phyloP scores from a whole-genome alignment of 164 flowering plant genomes.

The Umbellularia californica region DNA sequence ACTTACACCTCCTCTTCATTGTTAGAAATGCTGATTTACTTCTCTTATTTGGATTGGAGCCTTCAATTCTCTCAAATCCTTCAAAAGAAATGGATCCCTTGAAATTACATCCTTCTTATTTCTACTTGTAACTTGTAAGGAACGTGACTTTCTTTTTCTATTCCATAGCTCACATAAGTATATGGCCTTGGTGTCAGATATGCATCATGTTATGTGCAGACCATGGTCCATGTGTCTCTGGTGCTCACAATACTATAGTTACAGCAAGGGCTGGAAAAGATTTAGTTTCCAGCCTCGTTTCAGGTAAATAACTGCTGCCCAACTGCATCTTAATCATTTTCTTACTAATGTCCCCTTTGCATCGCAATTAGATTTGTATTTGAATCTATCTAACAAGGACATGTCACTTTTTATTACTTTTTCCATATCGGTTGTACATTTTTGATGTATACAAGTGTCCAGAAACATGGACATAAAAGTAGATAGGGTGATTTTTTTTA shows the following conservation, averaged over 20 bases:
- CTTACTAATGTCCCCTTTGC: neutral
- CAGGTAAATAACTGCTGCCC: slow-evolving; percentile 49
- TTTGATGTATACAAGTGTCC: too few relatives aligned
- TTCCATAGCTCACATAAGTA: neutral
- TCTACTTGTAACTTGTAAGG: neutral
- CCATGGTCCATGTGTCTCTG: slow-evolving; percentile 99
- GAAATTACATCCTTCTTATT: neutral
- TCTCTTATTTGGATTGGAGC: neutral
- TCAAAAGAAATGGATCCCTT: neutral
- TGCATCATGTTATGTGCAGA: slow-evolving; percentile 98
- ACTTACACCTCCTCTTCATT: neutral
- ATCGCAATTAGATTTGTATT: neutral
- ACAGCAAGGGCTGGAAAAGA: slow-evolving; percentile 99
- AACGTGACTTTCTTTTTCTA: neutral
- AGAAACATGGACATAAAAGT: too few relatives aligned
- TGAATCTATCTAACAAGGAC: neutral
- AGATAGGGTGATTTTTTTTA: too few relatives aligned
- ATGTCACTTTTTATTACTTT: neutral
- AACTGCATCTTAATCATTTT: neutral
- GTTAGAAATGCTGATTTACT: neutral
- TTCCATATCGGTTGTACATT: neutral
- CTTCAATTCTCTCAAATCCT: neutral
- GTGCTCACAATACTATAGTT: slow-evolving; percentile 98
- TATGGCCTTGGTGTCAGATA: slow-evolving; percentile 44
- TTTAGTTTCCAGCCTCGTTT: slow-evolving; percentile 91